phyloP scores from a whole-genome alignment of 2,329 filamentous ascomycete genomes.

The Diaporthe sp. region DNA sequence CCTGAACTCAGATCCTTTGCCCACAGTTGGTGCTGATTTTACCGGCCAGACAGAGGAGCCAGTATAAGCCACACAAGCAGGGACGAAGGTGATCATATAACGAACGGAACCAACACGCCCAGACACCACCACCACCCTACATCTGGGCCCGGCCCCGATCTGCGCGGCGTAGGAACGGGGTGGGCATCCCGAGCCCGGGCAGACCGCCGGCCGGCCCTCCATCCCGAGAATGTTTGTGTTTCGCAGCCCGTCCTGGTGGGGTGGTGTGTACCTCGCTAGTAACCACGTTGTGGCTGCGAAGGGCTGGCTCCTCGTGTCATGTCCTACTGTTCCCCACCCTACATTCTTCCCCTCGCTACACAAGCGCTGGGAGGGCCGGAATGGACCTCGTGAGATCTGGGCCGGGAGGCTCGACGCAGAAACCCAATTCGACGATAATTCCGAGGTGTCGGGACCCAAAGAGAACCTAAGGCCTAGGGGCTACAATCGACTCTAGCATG shows the following conservation, averaged over 20 bases:
- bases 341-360: neutral
- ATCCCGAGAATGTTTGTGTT: conserved; percentile 23
- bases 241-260: conserved; percentile 1
- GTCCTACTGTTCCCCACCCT: neutral
- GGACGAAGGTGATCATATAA: neutral
- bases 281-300: neutral
- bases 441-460: conserved; percentile 19
- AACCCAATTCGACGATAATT: conserved; percentile 5
- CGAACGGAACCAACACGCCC: neutral
- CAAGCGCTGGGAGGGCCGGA: neutral
- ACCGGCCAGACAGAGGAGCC: neutral
- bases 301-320: conserved; percentile 1
- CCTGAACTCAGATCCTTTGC: conserved; percentile 25
- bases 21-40: neutral
- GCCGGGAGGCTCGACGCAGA: conserved; percentile 8
- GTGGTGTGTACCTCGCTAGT: neutral
- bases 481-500: neutral
- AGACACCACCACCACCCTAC: neutral
- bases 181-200: conserved; percentile 26
- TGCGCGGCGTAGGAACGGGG: neutral
- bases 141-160: conserved; percentile 10
- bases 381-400: conserved; percentile 14
- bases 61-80: neutral
- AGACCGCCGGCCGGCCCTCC: conserved; percentile 35
- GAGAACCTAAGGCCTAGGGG: neutral